phyloP scores from a whole-genome alignment of 2,329 filamentous ascomycete genomes.

The Sclerotinia spermophila region DNA sequence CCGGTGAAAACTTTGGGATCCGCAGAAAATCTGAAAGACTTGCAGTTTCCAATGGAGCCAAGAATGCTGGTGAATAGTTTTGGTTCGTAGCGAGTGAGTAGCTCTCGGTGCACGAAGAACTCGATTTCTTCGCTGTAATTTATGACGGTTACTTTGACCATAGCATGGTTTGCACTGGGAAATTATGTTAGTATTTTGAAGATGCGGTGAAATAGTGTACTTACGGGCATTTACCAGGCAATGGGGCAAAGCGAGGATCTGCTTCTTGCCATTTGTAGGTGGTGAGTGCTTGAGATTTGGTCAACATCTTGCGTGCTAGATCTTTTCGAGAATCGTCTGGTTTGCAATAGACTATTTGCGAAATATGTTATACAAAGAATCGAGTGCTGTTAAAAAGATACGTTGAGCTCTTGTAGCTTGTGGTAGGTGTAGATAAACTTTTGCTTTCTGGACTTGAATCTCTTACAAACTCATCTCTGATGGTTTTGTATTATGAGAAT shows the following conservation, averaged over 20 bases:
- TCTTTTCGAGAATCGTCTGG: not conserved
- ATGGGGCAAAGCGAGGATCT: not conserved
- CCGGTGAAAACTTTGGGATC: not conserved
- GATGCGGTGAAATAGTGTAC: rapidly evolving
- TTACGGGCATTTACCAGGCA: not conserved
- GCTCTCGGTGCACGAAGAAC: not conserved
- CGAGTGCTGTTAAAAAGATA: not conserved
- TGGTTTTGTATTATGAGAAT: not conserved
- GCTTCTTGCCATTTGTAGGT: not conserved
- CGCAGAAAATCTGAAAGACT: not conserved
- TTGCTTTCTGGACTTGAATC: not conserved
- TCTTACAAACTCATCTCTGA: too few relatives aligned
- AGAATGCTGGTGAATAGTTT: not conserved
- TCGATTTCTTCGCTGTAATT: not conserved
- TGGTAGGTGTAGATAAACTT: not conserved
- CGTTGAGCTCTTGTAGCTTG: not conserved
- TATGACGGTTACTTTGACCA: not conserved
- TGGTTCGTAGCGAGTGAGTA: not conserved
- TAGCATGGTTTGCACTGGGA: not conserved
- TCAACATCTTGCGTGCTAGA: too few relatives aligned
- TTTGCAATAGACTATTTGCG: not conserved
- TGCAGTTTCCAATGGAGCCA: too few relatives aligned
- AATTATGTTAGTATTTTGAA: not conserved
- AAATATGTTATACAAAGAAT: not conserved
- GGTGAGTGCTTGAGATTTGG: not conserved